A percentile compares a stretch with the other conserved stretches of the same genome.
Evolutionary conservation across 2,329 filamentous ascomycete species (phyloP).

Genomic region (Nigrograna mackinnonii): DNA sequence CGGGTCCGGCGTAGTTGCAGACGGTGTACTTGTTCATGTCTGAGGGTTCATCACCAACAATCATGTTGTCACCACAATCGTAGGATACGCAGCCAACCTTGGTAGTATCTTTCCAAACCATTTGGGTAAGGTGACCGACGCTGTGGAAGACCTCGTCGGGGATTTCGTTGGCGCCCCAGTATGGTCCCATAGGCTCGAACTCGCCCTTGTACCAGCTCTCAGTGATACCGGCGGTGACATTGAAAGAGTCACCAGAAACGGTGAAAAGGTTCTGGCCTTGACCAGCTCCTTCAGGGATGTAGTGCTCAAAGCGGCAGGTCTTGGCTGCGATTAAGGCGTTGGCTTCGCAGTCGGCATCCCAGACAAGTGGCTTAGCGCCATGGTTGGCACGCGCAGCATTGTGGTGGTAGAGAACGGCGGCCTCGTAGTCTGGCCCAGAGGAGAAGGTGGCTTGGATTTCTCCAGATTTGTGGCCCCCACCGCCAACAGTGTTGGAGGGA

Average conservation of each 20-base stretch:
- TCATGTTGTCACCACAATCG: conserved; percentile 32
- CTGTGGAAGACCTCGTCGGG: conserved; percentile 51
- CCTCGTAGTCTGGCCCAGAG: conserved; percentile 28
- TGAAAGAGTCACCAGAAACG: conserved; percentile 55
- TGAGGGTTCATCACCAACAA: conserved; percentile 17
- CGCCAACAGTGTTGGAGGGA: conserved; percentile 5
- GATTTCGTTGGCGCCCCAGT: conserved; percentile 60
- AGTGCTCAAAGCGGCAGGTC: conserved; percentile 74
- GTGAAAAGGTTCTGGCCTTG: conserved; percentile 96
- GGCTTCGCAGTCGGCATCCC: conserved; percentile 63
- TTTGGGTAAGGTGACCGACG: conserved; percentile 40
- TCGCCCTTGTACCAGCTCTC: conserved; percentile 91
- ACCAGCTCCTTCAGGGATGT: conserved; percentile 34
- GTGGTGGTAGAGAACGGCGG: conserved; percentile 67
- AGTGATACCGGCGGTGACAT: conserved; percentile 71
- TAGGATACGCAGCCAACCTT: conserved; percentile 39
- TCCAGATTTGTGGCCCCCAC: conserved; percentile 21
- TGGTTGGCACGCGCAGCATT: conserved; percentile 87
- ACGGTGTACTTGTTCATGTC: conserved; percentile 60
- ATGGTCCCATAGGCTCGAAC: conserved; percentile 57
- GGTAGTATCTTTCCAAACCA: conserved; percentile 42
- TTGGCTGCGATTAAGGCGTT: conserved; percentile 71
- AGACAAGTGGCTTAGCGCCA: conserved; percentile 66
- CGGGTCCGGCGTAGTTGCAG: conserved; percentile 81
- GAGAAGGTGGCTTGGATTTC: conserved; percentile 25